Percentiles rank a stretch among this genome's conserved stretches.
Evolutionary conservation across 192 early-diverging fungal genomes (phyloP).

Genomic region (Rhizophagus sp.): DNA sequence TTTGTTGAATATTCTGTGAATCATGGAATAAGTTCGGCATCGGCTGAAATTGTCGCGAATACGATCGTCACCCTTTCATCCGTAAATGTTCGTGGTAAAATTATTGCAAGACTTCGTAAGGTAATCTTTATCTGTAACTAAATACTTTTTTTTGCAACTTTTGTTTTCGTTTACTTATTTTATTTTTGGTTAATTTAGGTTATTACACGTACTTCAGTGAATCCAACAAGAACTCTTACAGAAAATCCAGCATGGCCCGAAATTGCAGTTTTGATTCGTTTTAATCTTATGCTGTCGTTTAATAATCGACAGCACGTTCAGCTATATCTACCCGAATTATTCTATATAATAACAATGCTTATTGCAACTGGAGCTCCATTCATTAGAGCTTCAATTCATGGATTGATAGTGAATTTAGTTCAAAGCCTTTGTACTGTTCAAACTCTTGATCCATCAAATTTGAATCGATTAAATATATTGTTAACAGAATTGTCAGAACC

Average conservation of each 20-base stretch:
- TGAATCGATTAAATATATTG: conserved; percentile 56
- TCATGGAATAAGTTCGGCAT: conserved; percentile 71
- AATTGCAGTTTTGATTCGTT: conserved; percentile 87
- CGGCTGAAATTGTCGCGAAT: conserved; percentile 84
- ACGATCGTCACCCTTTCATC: conserved; percentile 82
- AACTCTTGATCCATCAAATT: conserved; percentile 53
- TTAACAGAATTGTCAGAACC: conserved; percentile 79
- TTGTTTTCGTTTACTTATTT: neutral
- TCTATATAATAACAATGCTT: conserved; percentile 81
- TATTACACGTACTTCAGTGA: conserved; percentile 72
- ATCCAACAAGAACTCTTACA: conserved; percentile 66
- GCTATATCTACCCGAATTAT: conserved; percentile 82
- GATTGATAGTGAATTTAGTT: conserved; percentile 87
- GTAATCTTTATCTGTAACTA: conserved; percentile 29
- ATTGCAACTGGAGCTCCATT: conserved; percentile 82
- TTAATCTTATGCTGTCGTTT: conserved; percentile 88
- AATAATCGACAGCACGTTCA: conserved; percentile 70
- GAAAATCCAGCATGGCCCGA: conserved; percentile 88
- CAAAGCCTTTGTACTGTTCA: conserved; percentile 75
- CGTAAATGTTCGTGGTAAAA: conserved; percentile 76
- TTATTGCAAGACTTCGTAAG: conserved; percentile 79
- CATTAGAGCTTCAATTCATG: conserved; percentile 86
- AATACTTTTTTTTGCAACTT: neutral
- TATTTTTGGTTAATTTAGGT: conserved; percentile 36
- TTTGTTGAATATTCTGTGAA: conserved; percentile 79